Base-by-base conservation (phyloP, 2,329 filamentous ascomycete species). In the Fusarium marasasianum region DNA sequence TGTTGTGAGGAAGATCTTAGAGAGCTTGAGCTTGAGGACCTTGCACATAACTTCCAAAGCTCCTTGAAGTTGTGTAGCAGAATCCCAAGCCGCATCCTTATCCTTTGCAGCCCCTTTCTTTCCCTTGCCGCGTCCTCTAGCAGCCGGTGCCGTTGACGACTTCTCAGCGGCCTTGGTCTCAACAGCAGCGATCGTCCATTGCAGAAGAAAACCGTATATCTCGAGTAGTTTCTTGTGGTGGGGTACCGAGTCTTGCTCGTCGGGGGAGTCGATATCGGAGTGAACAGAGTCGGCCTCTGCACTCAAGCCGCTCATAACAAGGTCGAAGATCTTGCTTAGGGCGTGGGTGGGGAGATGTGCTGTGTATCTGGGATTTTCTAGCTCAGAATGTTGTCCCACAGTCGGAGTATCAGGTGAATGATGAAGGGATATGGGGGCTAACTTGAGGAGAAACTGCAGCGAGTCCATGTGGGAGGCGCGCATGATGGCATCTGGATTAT, bases 11-110 rank as follows among this genome's bases (percentile, higher is more conserved):
- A 99, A 99, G 70, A 99, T 96, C 80, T 94, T 95, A 76, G 93
- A 91, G 56, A 99, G 87, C 84, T 98, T 98, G 80, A 98, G 85
- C 83, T 95, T 97, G 83, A 99, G 87, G 55, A 98, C 95, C 82
- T 97, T 98, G 85, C 94, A 96, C 94, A 99, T 98, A 37, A 92
- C 91, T 78, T 98, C 95, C 71, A 99, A 89, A 3, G 96, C 95
- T 17, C 90, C 91, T 82, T 98, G 94, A 33, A 99, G 87, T 82
- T 99, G 96, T 5, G 90, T 86, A 6, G 94, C 92, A 67, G 95
- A 96, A 83, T 99, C 96, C 95, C 96, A 98, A 62, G 84, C 89
- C 57, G 90, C 91, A 72, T 97, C 94, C 80, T 93, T 95, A n/a
- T 97, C 94, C 80, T 93, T 95, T 24, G 89, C 82, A 67, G 92